Percentiles rank a stretch among this genome's conserved stretches.
Evolutionary conservation across 2,329 filamentous ascomycete species (phyloP).

Genomic region (Botryotinia convoluta): DNA sequence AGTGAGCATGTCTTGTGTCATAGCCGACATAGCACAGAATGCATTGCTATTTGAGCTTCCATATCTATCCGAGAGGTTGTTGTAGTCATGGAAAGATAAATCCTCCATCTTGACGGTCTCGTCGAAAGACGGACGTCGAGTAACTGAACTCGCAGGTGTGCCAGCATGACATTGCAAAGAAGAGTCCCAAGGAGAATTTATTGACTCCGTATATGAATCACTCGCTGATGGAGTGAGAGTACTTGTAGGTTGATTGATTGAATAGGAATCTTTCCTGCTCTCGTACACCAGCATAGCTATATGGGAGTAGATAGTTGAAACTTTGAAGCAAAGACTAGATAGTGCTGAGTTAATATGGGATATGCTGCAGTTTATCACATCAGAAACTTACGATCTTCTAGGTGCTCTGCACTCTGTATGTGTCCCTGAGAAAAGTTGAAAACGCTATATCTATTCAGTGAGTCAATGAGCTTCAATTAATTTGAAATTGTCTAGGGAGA

Average conservation of each 20-base stretch:
- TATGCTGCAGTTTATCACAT: not conserved
- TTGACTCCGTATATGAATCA: constrained; percentile 16
- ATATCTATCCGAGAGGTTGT: constrained; percentile 21
- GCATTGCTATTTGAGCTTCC: not conserved
- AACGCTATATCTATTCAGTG: constrained; percentile 3
- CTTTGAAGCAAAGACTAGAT: not conserved
- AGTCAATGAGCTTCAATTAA: constrained; percentile 20
- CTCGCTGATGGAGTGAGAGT: constrained; percentile 14
- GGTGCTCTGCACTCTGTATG: not conserved
- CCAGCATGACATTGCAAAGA: constrained; percentile 7
- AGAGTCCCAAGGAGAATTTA: constrained; percentile 17
- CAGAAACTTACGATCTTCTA: constrained; percentile 6
- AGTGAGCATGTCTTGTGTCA: constrained; percentile 24
- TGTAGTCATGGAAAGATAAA: constrained; percentile 16
- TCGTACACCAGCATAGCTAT: constrained; percentile 7
- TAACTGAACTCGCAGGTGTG: constrained; percentile 10
- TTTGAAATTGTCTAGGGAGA: constrained; percentile 23
- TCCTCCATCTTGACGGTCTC: constrained; percentile 23
- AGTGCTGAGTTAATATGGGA: not conserved
- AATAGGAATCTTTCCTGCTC: constrained; percentile 10
- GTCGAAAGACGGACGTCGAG: constrained; percentile 14
- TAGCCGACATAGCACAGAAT: constrained; percentile 23
- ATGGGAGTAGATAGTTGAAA: not conserved
- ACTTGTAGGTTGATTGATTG: not conserved
- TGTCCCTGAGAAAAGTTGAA: not conserved